phyloP scores from a whole-genome alignment of 768 basidiomycete species.

The Mycena latifolia region DNA sequence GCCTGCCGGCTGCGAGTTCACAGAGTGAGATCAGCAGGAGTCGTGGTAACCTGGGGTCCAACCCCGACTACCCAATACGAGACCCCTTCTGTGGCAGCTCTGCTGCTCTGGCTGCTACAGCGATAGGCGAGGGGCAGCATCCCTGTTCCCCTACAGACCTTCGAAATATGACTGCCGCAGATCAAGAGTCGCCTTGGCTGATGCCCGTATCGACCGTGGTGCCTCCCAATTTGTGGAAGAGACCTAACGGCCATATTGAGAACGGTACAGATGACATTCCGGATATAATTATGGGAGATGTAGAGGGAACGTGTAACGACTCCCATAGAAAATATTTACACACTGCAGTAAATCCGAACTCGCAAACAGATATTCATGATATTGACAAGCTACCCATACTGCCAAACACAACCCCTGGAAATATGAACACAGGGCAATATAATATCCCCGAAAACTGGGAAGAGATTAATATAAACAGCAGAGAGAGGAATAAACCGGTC shows the following conservation, averaged over 20 bases:
- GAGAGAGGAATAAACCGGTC: not conserved
- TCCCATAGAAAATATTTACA: not conserved
- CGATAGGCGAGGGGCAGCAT: too few species aligned
- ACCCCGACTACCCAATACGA: not conserved
- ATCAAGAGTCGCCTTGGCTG: not conserved
- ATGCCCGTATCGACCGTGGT: not conserved
- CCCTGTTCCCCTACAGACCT: too few species aligned
- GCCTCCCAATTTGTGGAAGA: not conserved
- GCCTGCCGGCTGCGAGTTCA: slow-evolving; percentile 1
- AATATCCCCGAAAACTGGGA: not conserved
- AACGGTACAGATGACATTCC: not conserved
- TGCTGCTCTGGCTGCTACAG: too few species aligned
- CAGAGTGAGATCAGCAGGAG: slow-evolving; percentile 5
- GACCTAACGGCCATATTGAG: not conserved
- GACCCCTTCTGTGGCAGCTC: slow-evolving; percentile 3
- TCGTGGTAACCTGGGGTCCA: slow-evolving; percentile 1
- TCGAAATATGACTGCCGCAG: too few species aligned
- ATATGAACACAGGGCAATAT: not conserved
- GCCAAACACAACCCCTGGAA: not conserved
- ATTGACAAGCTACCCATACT: not conserved
- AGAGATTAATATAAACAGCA: not conserved
- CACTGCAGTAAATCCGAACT: not conserved
- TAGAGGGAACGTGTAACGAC: slow-evolving; percentile 3
- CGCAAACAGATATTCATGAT: not conserved
- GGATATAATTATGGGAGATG: slow-evolving; percentile 1